Evolutionary conservation across 2,329 filamentous ascomycete species (phyloP), one percentile per base, ranked within the genome.

Genomic region (Decorospora gaudefroyi): DNA sequence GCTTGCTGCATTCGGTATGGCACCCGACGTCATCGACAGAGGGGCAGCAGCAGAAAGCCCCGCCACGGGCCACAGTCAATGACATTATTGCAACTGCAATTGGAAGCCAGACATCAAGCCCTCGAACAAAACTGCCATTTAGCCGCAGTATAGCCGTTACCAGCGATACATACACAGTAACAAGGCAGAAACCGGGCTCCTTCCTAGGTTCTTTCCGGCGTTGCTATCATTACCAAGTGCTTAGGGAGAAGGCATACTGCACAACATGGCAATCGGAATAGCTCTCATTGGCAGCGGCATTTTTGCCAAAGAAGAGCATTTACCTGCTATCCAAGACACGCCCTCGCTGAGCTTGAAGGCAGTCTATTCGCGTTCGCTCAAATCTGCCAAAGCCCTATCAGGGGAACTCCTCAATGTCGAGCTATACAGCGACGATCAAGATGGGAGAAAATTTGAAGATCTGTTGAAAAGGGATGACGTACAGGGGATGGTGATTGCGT

Each of bases 261-360:
- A n/a, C n/a, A n/a, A 18, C 8, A 55, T 62, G 59, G 55, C 67
- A n/a, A 68, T 79, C 36, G 78, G 79, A 46, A 72, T 85, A 28
- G 83, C 83, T 30, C 75, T 86, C 42, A 77, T 86, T 39, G 83
- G 83, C 25, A 78, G 79, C 49, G 83, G 82, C 58, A 81, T 85
- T 57, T 85, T 85, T 56, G 79, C 78, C 54, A 77, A 77, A 57
- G 77, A 79, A 61, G 72, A 82, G 51, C 82, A 84, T 55, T 71
- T 84, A 51, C 85, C 85, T 9, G 85, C 84, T 30, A 78, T 88
- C 38, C 71, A 79, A 53, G 75, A 78, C 18, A 75, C 71, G 61
- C 46, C 70, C 79, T 29, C 47, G 25, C 70, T 87, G 8, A 66
- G 70, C 9, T 76, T 88, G 53, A 85, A 82, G 69, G 83, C 83